Evolutionary conservation across 2,329 filamentous ascomycete species (phyloP), one percentile per base, ranked within the genome.

Genomic region (Myotisia sp.): DNA sequence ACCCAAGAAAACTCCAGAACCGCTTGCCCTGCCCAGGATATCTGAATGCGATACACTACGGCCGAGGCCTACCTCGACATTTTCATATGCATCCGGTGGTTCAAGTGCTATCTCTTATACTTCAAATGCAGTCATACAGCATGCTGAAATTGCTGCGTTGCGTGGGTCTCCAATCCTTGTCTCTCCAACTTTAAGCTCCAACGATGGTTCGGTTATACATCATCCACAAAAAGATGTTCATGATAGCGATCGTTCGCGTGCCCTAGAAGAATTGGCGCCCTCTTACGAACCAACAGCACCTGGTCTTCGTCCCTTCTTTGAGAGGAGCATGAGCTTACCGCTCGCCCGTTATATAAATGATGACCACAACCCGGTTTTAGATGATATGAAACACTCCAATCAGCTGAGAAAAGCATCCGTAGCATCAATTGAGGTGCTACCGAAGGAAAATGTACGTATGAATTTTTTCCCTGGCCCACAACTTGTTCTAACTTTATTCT

Each of bases 281-380:
- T 14, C 29, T 4, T 19, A 32, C 10, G 2, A 12, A 6, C 29
- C 16, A 9, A 32, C 29, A 7, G 20, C 29, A 10, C 29, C 29
- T 8, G 22, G 20, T 8, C 14, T 26, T 4, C 32, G 24, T 14
- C 22, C 22, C 8, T 19, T 13, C 9, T 34, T 53, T 27, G 51
- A 42, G 30, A 45, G 52, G 17, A 44, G 49, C 1, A 51, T 57
- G 6, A 59, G 56, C 38, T 38, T 59, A 26, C 56, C 55, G 13
- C 41, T 59, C 7, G 50, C 58, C 37, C 52, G 56, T 3, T 59
- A 58, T 26, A 59, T 60, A 29, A 56, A 58, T 27, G 56, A 58
- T 28, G 44, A 54, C 10, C 23, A 52, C 7, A 47, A 54, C n/a
- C 29, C 51, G 12, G 45, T 48, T 17, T 46, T 49, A 21, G 44